Evolutionary conservation across 192 early-diverging fungal species (phyloP), one percentile per base, ranked within the genome.

Genomic region (Helicostylum pulchrum): DNA sequence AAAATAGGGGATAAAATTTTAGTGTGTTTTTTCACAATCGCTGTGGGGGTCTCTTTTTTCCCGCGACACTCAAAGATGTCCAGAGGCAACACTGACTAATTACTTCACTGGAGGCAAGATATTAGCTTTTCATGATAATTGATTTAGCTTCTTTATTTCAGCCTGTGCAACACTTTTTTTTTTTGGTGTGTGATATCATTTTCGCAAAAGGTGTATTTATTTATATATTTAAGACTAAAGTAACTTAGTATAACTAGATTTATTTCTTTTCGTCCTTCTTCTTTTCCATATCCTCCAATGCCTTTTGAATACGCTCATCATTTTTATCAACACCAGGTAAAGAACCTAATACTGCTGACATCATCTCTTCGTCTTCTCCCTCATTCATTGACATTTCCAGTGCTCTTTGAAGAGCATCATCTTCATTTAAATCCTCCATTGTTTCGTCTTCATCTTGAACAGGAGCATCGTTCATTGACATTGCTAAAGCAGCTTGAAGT

Each of bases 281-380:
- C 54, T 85, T 71, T 51, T 72, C 60, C 46, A 78, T 64, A 23
- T 80, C 80, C 20, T 84, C 74, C 7, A 87, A 75, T 14, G 85
- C 89, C 23, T 82, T 80, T 74, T 90, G 81, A 56, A 96, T 77
- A 48, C 88, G 86, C 23, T 91, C 92, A 73, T 95, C 94, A 55
- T 87, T 84, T 4, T 90, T 75, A 71, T 96, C 88, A 10, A 97
- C 92, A 43, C 95, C 95, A 11, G 93, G 91, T 39, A 97, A 83
- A 19, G 85, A 83, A 10, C 88, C 87, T 3, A 96, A 71, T 10
- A 95, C 84, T n/a, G 82, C 84, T 36, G 77, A 80, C 78, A 93
- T 87, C 50, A 65, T 65, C 39, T 62, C 71, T 21, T 72, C 53
- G 9, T 59, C 57, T 26, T 59, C 55, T 23, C 48, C 47, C 7